A percentile compares a stretch with the other conserved stretches of the same genome.
Evolutionary conservation across 805 yeast species (phyloP).

Genomic region (Ogataea corticis): DNA sequence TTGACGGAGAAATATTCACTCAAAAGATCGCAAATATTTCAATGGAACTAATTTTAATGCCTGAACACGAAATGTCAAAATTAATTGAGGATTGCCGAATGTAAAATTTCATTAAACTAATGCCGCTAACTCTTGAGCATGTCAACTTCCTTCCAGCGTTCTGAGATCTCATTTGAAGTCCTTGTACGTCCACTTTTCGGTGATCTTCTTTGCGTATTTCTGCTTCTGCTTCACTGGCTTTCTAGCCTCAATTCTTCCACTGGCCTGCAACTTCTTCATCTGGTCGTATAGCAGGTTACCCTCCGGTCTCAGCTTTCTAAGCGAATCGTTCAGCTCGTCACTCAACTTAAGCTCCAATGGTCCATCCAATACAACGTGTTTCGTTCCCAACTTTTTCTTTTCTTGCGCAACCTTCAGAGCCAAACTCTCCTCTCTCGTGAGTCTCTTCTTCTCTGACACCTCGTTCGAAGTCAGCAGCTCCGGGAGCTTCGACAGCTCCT

Average conservation of each 20-base stretch:
- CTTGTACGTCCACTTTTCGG: slow-evolving; percentile 93
- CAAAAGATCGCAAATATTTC: not conserved
- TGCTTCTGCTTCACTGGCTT: slow-evolving; percentile 64
- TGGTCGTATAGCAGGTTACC: slow-evolving; percentile 84
- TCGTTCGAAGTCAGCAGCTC: slow-evolving; percentile 39
- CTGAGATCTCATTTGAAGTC: slow-evolving; percentile 65
- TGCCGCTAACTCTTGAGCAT: too few relatives aligned
- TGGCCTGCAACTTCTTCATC: slow-evolving; percentile 75
- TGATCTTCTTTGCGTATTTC: slow-evolving; percentile 69
- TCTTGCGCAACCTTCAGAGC: slow-evolving; percentile 31
- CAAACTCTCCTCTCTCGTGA: slow-evolving; percentile 19
- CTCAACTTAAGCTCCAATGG: slow-evolving; percentile 79
- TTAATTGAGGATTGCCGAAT: not conserved
- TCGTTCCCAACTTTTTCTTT: slow-evolving; percentile 41
- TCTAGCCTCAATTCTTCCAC: slow-evolving; percentile 86
- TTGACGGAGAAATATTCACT: too few relatives aligned
- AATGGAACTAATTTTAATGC: not conserved
- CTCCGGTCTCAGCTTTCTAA: slow-evolving; percentile 85
- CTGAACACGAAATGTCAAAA: not conserved
- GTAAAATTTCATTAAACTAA: not conserved
- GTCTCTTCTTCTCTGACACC: slow-evolving; percentile 8
- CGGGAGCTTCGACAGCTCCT: slow-evolving; percentile 55
- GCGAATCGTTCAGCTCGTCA: slow-evolving; percentile 83
- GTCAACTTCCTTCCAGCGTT: too few relatives aligned
- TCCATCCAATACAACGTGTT: slow-evolving; percentile 41